Evolutionary conservation across 2,329 filamentous ascomycete species (phyloP).

Genomic region (Curvularia eragrostidis): DNA sequence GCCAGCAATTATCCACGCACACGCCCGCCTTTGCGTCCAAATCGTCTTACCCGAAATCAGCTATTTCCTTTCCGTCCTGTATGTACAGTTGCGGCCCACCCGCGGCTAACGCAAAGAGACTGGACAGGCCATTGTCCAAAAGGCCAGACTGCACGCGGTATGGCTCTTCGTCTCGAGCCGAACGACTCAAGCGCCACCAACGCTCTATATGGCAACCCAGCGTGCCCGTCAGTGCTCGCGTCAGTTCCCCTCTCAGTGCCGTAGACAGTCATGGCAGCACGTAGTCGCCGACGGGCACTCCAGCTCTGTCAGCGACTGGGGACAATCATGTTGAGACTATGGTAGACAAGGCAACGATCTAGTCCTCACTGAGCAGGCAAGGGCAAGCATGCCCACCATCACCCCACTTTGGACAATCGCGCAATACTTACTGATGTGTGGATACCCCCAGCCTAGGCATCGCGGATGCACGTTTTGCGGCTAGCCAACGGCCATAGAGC

Average conservation of each 20-base stretch:
- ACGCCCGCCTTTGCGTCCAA: slow-evolving; percentile 28
- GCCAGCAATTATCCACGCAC: slow-evolving; percentile 23
- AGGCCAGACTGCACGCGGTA: slow-evolving; percentile 34
- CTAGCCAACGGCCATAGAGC: slow-evolving; percentile 48
- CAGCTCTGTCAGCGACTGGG: slow-evolving; percentile 2
- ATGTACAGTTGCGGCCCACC: slow-evolving; percentile 26
- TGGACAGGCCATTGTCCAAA: slow-evolving; percentile 30
- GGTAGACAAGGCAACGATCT: slow-evolving; percentile 6
- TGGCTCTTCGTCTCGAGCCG: slow-evolving; percentile 33
- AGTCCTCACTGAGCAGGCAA: slow-evolving; percentile 6
- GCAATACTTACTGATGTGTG: slow-evolving; percentile 31
- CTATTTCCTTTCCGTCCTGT: slow-evolving; percentile 26
- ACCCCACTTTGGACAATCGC: slow-evolving; percentile 26
- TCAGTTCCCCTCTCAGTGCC: slow-evolving; percentile 23
- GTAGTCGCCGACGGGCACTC: slow-evolving; percentile 16
- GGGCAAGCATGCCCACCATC: background rate
- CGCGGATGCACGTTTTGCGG: slow-evolving; percentile 35
- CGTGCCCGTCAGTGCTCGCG: slow-evolving; percentile 24
- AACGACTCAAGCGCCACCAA: slow-evolving; percentile 41
- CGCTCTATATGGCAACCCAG: slow-evolving; percentile 30
- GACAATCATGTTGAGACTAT: slow-evolving; percentile 13
- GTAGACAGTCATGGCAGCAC: slow-evolving; percentile 12
- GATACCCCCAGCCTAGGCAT: slow-evolving; percentile 37
- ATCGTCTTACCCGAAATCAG: slow-evolving; percentile 26
- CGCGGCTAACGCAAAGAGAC: slow-evolving; percentile 27